These are phyloP conservation scores for Salvia sclarea DNA, from an alignment of 305 asterid genomes.

Conservation along the genomic window DNA sequence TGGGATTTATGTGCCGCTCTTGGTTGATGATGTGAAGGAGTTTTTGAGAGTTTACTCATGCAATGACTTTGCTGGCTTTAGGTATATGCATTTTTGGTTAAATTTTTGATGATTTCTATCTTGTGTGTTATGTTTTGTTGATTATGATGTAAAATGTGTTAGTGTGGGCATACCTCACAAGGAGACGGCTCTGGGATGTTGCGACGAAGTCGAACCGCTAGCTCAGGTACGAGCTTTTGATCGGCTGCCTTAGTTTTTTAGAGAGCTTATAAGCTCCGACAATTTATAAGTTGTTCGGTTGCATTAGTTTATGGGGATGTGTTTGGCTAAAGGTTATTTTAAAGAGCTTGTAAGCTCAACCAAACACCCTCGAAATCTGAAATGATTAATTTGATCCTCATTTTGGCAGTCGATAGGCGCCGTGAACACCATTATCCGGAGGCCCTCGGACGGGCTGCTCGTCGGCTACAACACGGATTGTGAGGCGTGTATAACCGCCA, in stretches of 20 bases:
- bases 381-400: neutral
- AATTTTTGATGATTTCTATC: no score
- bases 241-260: no score
- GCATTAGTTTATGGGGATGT: no score
- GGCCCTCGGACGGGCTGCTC: conserved; percentile 56
- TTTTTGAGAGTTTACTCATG: conserved; percentile 60
- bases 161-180: conserved; percentile 78
- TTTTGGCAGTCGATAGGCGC: conserved; percentile 59
- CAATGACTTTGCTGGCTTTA: conserved; percentile 66
- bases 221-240: conserved; percentile 52
- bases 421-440: conserved; percentile 62
- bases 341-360: no score
- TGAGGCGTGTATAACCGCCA: conserved; percentile 64
- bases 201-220: conserved; percentile 71
- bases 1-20: conserved; percentile 66
- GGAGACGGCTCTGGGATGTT: conserved; percentile 60
- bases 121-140: no score
- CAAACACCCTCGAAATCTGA: no score
- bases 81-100: no score
- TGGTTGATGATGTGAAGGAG: conserved; percentile 59
- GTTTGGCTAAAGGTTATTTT: no score
- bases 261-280: no score
- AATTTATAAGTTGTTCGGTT: no score
- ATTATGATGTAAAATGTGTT: conserved; percentile 19
- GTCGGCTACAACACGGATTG: conserved; percentile 72